These are phyloP conservation scores for Myrica gale DNA, from an alignment of 306 rosid genomes.

Conservation along the genomic window DNA sequence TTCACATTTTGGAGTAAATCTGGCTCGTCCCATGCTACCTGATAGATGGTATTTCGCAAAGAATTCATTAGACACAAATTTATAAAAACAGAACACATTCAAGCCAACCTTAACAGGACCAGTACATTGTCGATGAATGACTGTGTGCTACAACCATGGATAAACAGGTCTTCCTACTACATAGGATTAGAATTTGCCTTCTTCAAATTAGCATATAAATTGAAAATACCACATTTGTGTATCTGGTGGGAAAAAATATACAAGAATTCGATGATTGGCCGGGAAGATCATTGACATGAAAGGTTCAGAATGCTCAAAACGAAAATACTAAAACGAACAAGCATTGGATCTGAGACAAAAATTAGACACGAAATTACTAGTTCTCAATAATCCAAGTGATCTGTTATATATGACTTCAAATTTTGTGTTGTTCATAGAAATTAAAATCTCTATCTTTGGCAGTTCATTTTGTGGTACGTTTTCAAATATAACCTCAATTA, in stretches of 20 bases:
- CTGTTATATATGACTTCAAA: too few relatives aligned
- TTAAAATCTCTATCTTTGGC: not conserved
- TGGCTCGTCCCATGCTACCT: conserved; percentile 98
- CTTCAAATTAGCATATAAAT: not conserved
- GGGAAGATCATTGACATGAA: not conserved
- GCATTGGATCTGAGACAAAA: not conserved
- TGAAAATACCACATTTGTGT: not conserved
- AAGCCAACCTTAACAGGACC: conserved; percentile 4
- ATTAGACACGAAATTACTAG: not conserved
- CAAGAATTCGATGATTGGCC: not conserved
- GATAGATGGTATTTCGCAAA: conserved; percentile 24
- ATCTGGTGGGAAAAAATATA: not conserved
- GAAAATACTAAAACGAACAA: not conserved
- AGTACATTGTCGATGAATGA: not conserved
- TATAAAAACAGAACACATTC: conserved; percentile 5
- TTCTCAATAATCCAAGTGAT: not conserved
- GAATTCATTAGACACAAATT: conserved; percentile 19
- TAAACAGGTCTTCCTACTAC: not conserved
- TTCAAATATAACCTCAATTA: not conserved
- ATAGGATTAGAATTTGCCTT: not conserved
- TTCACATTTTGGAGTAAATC: conserved; percentile 91
- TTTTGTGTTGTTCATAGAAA: not conserved
- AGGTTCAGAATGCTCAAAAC: too few relatives aligned
- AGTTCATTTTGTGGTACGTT: not conserved
- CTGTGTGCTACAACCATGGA: not conserved